Evolutionary conservation across 2,329 filamentous ascomycete species (phyloP), one percentile per base, ranked within the genome.

Genomic region (Sphaerulina musiva): DNA sequence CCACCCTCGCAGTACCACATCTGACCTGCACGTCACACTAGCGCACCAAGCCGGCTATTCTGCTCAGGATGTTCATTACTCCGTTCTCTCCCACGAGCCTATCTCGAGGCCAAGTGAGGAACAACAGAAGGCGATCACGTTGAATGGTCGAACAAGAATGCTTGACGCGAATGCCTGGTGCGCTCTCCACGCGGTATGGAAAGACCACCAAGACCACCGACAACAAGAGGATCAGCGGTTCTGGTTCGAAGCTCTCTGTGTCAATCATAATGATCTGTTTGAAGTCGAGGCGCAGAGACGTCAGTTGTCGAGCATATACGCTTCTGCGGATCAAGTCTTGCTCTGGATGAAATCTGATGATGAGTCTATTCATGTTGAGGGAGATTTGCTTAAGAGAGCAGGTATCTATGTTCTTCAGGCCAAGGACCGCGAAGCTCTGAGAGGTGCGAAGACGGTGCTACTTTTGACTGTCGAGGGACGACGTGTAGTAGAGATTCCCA

Each of bases 121-220:
- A 6, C 29, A 48, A 46, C 14, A 17, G 14, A 43, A 44, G 48
- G 29, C 12, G 20, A 20, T 57, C 44, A 55, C 48, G 12, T 34
- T 57, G n/a, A 54, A 57, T 43, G 55, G 55, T n/a, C 49, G 55
- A 2, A 57, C 55, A n/a, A 50, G 46, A 17, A 47, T 51, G 48
- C 43, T 57, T 23, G 48, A 54, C 34, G 9, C 17, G 23, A 40
- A 49, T 11, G 48, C 54, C 23, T 55, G 48, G 52, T 14, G 38
- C 26, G 55, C 56, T n/a, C 34, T 58, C 5, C 38, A 32, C 23
- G 46, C 42, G 12, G 42, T 55, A 3, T 46, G 36, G 39, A 48
- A 47, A 17, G 10, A 14, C 31, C 17, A 46, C 26, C 6, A 4
- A 6, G 1, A 29, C 26, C 3, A 29, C 26, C 4, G 26, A 29